phyloP scores from a whole-genome alignment of 1,284 basidiomycete genomes.

The Rhodotorula sp. region DNA sequence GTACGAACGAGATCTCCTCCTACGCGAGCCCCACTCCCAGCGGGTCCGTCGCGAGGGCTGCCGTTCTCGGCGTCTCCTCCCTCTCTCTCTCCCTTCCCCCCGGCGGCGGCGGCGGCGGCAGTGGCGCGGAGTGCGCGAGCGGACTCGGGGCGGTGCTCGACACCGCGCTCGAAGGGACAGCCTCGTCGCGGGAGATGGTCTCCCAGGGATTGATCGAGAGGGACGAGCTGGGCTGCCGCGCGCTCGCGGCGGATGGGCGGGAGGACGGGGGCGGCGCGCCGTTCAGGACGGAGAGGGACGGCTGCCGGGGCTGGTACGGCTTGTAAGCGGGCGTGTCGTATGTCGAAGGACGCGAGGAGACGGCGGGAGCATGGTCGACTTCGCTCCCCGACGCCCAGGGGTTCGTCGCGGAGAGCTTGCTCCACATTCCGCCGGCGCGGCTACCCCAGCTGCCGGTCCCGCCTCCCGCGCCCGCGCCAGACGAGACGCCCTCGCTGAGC shows the following conservation, averaged over 20 bases:
- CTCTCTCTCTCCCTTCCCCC: neutral
- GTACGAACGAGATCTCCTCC: neutral
- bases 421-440: slow-evolving; percentile 17
- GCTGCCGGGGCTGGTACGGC: slow-evolving; percentile 11
- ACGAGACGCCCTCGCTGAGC: neutral
- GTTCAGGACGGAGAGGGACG: neutral
- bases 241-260: neutral
- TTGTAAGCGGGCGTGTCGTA: slow-evolving; percentile 1
- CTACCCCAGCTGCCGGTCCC: neutral
- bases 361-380: neutral
- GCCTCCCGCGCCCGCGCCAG: neutral
- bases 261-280: neutral
- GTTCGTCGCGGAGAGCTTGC: slow-evolving; percentile 21
- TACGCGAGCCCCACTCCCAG: slow-evolving; percentile 4
- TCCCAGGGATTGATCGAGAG: slow-evolving; percentile 33
- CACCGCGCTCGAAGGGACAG: neutral
- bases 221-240: slow-evolving; percentile 12
- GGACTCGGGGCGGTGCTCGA: neutral
- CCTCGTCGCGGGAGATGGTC: slow-evolving; percentile 20
- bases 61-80: neutral
- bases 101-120: neutral
- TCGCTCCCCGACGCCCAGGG: slow-evolving; percentile 5
- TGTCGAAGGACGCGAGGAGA: slow-evolving; percentile 1
- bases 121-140: neutral
- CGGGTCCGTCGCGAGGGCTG: neutral